Conservation (phyloP, 2,329 filamentous ascomycete species). For the Calonectria ilicicola region DNA sequence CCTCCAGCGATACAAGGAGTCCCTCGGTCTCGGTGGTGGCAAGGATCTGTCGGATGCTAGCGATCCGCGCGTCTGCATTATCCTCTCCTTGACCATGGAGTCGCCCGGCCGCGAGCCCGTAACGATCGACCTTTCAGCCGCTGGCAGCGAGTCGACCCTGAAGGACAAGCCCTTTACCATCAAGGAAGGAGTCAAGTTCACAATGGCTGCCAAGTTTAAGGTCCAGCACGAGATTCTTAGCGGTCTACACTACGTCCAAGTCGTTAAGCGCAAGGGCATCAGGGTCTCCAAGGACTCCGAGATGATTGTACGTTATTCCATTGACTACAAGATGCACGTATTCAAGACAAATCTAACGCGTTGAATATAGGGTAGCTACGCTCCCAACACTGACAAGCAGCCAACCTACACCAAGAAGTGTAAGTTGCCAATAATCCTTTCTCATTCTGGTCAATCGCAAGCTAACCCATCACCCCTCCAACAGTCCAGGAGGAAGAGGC, state of each 20-base stretch:
- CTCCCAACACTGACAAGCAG: conserved; percentile 91
- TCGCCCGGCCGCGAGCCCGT: conserved; percentile 86
- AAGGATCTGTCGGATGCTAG: conserved; percentile 79
- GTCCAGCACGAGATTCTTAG: conserved; percentile 97
- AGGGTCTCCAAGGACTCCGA: conserved; percentile 93
- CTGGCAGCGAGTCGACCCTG: conserved; percentile 80
- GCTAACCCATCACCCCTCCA: conserved; percentile 3
- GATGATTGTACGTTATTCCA: conserved; percentile 84
- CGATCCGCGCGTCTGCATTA: conserved; percentile 92
- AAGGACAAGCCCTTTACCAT: conserved; percentile 96
- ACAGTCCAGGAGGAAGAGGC: conserved; percentile 92
- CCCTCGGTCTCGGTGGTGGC: conserved; percentile 85
- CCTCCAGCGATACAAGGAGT: conserved; percentile 97
- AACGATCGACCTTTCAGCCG: conserved; percentile 84
- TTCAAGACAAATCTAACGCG: conserved; percentile 36
- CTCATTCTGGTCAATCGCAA: neutral
- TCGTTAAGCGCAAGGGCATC: conserved; percentile 90
- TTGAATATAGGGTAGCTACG: conserved; percentile 81
- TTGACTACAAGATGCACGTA: neutral
- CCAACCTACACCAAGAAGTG: conserved; percentile 91
- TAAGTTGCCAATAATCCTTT: conserved; percentile 60
- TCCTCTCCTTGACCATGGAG: conserved; percentile 90
- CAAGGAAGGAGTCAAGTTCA: conserved; percentile 94
- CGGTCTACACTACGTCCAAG: conserved; percentile 95
- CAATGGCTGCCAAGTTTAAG: conserved; percentile 94